phyloP scores from a whole-genome alignment of 1,284 basidiomycete genomes.

The Polyporus tsugae region DNA sequence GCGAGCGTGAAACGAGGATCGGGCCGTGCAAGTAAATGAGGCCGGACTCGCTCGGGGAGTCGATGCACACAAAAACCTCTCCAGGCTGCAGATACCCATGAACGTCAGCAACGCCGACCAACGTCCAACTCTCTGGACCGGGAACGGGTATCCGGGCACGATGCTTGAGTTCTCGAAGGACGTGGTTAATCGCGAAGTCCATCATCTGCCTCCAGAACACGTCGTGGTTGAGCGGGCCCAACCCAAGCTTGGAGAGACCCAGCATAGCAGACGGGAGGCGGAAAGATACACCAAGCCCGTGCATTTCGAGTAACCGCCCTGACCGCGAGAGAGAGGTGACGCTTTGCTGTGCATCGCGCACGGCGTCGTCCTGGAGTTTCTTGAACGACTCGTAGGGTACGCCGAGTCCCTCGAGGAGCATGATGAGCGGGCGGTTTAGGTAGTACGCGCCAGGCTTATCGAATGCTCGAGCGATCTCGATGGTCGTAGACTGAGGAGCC shows the following conservation, averaged over 20 bases:
- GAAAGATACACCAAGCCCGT: conserved; percentile 53
- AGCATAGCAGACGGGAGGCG: conserved; percentile 49
- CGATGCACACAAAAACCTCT: conserved; percentile 67
- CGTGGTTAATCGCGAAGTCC: conserved; percentile 62
- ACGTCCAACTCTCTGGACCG: conserved; percentile 55
- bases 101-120: conserved; percentile 75
- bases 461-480: conserved; percentile 75
- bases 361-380: conserved; percentile 60
- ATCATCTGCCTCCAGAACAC: conserved; percentile 62
- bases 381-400: conserved; percentile 63
- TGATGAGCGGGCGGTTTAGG: conserved; percentile 75
- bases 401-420: conserved; percentile 68
- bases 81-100: conserved; percentile 57
- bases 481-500: conserved; percentile 59
- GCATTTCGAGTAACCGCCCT: conserved; percentile 53
- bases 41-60: conserved; percentile 45
- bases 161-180: conserved; percentile 73
- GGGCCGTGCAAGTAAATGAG: conserved; percentile 61
- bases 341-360: conserved; percentile 54
- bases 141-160: conserved; percentile 73
- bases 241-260: conserved; percentile 47
- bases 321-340: conserved; percentile 52
- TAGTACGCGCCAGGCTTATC: conserved; percentile 63
- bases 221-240: conserved; percentile 43
- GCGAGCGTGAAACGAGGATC: conserved; percentile 67